A percentile compares a stretch with the other conserved stretches of the same genome.
Evolutionary conservation across 176 grass and related monocot species (phyloP).

Genomic region (Thinopyrum elongatum): DNA sequence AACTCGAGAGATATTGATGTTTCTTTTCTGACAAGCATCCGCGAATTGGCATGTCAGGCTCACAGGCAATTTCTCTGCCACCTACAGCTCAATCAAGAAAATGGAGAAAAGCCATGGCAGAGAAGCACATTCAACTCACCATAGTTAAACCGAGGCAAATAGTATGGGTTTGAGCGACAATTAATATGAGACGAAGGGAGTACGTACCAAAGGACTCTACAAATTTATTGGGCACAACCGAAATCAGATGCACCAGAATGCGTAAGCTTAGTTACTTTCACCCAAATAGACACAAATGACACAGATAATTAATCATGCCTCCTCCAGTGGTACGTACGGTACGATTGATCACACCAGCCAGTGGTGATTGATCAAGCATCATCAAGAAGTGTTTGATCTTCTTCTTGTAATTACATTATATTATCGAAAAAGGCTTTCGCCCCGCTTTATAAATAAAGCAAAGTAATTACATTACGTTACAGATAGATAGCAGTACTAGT

Average conservation of each 20-base stretch:
- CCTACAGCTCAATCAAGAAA: background rate
- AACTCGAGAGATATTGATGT: slow-evolving; percentile 24
- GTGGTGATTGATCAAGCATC: background rate
- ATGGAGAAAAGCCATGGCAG: background rate
- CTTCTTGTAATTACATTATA: background rate
- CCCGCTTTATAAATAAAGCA: too few species aligned
- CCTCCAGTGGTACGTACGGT: background rate
- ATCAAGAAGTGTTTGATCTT: background rate
- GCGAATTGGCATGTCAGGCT: background rate
- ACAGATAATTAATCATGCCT: background rate
- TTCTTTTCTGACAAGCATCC: slow-evolving; percentile 23
- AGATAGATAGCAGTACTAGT: background rate
- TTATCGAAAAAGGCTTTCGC: too few species aligned
- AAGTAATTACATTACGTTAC: background rate
- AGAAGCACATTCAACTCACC: background rate
- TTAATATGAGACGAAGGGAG: too few species aligned
- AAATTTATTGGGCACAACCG: background rate
- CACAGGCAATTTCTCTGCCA: background rate
- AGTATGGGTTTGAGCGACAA: too few species aligned
- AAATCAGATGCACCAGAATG: background rate
- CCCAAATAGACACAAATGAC: background rate
- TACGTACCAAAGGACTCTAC: background rate
- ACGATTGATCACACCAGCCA: background rate
- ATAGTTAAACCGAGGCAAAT: background rate
- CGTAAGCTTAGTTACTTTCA: background rate